These are phyloP conservation scores for Geosmithia flava DNA, from an alignment of 2,329 filamentous ascomycete genomes.

Conservation along the genomic window DNA sequence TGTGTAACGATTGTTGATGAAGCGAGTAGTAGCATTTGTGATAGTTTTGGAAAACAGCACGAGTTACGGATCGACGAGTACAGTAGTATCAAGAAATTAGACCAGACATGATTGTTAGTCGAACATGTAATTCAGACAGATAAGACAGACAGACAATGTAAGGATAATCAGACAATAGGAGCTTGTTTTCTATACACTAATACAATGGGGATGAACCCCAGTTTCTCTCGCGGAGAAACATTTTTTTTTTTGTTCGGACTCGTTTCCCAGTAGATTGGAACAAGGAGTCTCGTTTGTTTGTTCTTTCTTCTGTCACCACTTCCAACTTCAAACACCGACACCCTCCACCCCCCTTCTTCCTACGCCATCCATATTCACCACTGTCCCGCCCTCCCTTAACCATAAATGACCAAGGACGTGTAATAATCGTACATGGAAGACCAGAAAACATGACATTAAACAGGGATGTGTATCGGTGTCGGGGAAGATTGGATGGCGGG, in stretches of 20 bases:
- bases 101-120: background rate
- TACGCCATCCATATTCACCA: background rate
- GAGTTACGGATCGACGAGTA: no score
- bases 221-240: no score
- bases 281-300: no score
- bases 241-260: background rate
- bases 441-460: slow-evolving; percentile 3
- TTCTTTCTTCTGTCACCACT: background rate
- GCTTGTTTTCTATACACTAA: slow-evolving; percentile 21
- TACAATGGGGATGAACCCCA: slow-evolving; percentile 11
- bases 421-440: slow-evolving; percentile 9
- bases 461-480: background rate
- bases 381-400: background rate
- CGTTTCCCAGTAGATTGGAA: no score
- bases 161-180: slow-evolving; percentile 3
- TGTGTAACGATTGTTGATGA: no score
- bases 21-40: no score
- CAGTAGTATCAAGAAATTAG: no score
- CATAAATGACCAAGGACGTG: background rate
- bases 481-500: background rate
- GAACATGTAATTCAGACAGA: background rate
- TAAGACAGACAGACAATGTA: background rate
- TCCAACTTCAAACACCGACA: background rate
- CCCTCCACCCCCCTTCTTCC: background rate
- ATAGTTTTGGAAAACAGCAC: no score